Conservation (phyloP, 164 flowering plant genomes). For the Chimonanthus salicifolius region DNA sequence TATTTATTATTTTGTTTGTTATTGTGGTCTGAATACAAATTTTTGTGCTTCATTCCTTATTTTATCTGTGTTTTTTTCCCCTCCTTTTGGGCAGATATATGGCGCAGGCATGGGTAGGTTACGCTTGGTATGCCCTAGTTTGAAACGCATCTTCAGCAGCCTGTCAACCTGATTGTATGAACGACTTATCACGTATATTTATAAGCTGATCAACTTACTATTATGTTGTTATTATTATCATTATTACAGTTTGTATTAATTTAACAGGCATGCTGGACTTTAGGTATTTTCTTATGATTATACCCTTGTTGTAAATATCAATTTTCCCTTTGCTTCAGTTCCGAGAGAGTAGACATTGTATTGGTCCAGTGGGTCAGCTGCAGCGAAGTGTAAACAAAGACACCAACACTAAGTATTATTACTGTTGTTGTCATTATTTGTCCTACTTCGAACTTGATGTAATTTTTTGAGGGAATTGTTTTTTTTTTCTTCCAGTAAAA, state of each 20-base stretch:
- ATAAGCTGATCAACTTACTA: neutral
- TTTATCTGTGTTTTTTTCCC: neutral
- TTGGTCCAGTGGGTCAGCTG: neutral
- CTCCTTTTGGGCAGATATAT: constrained; percentile 34
- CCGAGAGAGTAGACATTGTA: neutral
- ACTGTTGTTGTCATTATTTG: too few species aligned
- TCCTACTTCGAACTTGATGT: neutral
- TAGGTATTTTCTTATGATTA: neutral
- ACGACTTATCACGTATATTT: neutral
- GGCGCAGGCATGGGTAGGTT: constrained; percentile 53
- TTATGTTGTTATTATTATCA: neutral
- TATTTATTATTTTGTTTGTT: neutral
- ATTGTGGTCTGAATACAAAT: neutral
- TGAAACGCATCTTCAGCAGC: constrained; percentile 89
- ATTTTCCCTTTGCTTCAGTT: neutral
- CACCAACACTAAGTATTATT: neutral
- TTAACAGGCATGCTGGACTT: neutral
- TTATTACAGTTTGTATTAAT: too few species aligned
- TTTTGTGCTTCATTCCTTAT: neutral
- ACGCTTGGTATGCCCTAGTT: constrained; percentile 66
- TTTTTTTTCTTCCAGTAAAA: neutral
- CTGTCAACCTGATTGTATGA: constrained; percentile 19
- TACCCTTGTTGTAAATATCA: constrained; percentile 1
- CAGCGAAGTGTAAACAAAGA: neutral
- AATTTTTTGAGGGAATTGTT: neutral